Conservation (phyloP, 2,329 filamentous ascomycete species). For the Saccharata proteae region DNA sequence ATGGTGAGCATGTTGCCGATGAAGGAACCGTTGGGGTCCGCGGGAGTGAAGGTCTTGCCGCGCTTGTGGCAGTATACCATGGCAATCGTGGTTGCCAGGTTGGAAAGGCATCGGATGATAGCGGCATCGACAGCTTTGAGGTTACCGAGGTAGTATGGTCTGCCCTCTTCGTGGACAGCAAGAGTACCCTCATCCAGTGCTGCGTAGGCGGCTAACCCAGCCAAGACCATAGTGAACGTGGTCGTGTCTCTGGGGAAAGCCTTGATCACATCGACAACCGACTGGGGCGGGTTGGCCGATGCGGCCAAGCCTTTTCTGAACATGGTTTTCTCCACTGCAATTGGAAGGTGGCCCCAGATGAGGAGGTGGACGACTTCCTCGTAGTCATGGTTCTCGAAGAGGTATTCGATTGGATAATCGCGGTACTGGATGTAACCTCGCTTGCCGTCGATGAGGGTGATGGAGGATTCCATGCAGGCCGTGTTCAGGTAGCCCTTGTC, state of each 20-base stretch:
- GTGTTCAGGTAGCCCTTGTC: conserved; percentile 25
- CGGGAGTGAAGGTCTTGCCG: conserved; percentile 38
- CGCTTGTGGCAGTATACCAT: conserved; percentile 29
- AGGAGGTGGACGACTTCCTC: conserved; percentile 40
- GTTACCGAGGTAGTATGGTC: conserved; percentile 35
- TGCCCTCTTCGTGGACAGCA: conserved; percentile 12
- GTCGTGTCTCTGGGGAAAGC: conserved; percentile 29
- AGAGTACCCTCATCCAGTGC: conserved; percentile 5
- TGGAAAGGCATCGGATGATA: conserved; percentile 41
- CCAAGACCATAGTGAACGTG: conserved; percentile 22
- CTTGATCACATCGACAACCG: conserved; percentile 22
- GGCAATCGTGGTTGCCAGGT: conserved; percentile 25
- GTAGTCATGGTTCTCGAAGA: conserved; percentile 31
- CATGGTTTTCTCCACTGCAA: conserved; percentile 24
- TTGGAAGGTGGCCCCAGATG: conserved; percentile 41
- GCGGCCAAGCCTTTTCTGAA: conserved; percentile 24
- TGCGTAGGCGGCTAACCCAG: conserved; percentile 34
- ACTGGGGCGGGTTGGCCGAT: conserved; percentile 8
- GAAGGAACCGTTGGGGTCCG: conserved; percentile 30
- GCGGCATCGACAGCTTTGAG: conserved; percentile 37
- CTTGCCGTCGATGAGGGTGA: conserved; percentile 13
- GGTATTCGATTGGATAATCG: not conserved
- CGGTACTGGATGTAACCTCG: conserved; percentile 2
- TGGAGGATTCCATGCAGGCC: conserved; percentile 16
- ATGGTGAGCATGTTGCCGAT: conserved; percentile 45